Percentiles rank a stretch among this genome's conserved stretches.
These are phyloP conservation scores for Ceratobasidium sp. DNA, from an alignment of 1,284 basidiomycete genomes.

Conservation along the genomic window DNA sequence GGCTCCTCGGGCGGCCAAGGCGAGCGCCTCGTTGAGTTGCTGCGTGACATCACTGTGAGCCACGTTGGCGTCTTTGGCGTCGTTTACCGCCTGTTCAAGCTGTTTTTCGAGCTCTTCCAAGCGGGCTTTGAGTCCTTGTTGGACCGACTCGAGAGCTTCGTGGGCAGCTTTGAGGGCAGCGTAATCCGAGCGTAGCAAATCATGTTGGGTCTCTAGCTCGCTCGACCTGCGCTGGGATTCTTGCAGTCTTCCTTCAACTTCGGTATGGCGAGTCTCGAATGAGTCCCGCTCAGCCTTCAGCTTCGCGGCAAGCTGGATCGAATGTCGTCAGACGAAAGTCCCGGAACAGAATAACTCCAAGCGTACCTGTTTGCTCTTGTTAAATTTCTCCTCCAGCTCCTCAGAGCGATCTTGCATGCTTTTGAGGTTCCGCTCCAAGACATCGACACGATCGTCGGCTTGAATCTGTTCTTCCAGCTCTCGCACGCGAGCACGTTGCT, in stretches of 20 bases:
- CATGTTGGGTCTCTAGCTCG: slow-evolving; percentile 26
- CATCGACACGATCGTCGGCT: slow-evolving; percentile 76
- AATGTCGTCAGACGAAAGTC: neutral
- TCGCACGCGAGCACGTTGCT: slow-evolving; percentile 63
- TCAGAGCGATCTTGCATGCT: slow-evolving; percentile 79
- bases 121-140: slow-evolving; percentile 57
- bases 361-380: slow-evolving; percentile 73
- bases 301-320: slow-evolving; percentile 60
- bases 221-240: slow-evolving; percentile 61
- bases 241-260: slow-evolving; percentile 55
- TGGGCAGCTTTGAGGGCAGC: slow-evolving; percentile 28
- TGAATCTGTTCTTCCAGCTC: slow-evolving; percentile 81
- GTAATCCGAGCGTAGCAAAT: slow-evolving; percentile 35
- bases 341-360: neutral
- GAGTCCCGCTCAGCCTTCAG: slow-evolving; percentile 67
- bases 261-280: slow-evolving; percentile 58
- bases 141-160: slow-evolving; percentile 41
- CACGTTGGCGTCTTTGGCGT: slow-evolving; percentile 61
- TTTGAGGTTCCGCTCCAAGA: slow-evolving; percentile 70
- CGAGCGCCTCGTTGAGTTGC: slow-evolving; percentile 62
- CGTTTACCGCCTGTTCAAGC: slow-evolving; percentile 59
- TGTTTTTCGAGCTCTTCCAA: slow-evolving; percentile 64
- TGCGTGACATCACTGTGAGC: slow-evolving; percentile 53
- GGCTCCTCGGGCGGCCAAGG: slow-evolving; percentile 69
- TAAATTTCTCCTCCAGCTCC: slow-evolving; percentile 78